Conservation (phyloP, 208 protist species). For the Wallacemonas collosoma region DNA sequence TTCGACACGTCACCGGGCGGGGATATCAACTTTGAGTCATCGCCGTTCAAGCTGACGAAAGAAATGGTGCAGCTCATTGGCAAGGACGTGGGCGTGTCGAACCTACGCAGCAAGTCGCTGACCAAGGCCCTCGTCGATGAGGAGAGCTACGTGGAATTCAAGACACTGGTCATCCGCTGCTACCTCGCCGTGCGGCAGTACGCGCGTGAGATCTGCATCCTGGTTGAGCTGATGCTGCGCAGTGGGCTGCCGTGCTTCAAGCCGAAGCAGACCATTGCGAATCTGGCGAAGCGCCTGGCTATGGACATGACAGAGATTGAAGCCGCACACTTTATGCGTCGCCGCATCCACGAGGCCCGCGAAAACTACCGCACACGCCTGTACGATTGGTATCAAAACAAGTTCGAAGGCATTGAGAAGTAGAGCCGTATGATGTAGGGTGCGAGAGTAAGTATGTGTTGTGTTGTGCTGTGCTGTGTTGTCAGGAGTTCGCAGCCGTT, state of each 20-base stretch:
- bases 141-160: constrained; percentile 85
- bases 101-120: constrained; percentile 55
- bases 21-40: constrained; percentile 94
- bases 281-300: constrained; percentile 72
- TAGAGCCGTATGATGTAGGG: constrained; percentile 23
- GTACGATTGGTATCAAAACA: constrained; percentile 85
- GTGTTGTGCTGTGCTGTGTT: background rate
- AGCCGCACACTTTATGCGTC: constrained; percentile 81
- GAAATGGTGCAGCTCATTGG: constrained; percentile 95
- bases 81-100: constrained; percentile 61
- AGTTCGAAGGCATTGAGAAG: constrained; percentile 84
- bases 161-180: constrained; percentile 72
- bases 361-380: constrained; percentile 83
- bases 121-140: constrained; percentile 77
- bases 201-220: constrained; percentile 67
- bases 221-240: constrained; percentile 89
- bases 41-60: constrained; percentile 93
- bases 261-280: constrained; percentile 71
- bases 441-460: background rate
- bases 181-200: constrained; percentile 89
- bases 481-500: background rate
- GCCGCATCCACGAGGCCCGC: constrained; percentile 72
- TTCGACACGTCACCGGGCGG: constrained; percentile 95
- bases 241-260: constrained; percentile 90
- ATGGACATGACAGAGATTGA: constrained; percentile 76